Conservation (phyloP, 352 stramenopile species). For the Phytophthora pini region DNA sequence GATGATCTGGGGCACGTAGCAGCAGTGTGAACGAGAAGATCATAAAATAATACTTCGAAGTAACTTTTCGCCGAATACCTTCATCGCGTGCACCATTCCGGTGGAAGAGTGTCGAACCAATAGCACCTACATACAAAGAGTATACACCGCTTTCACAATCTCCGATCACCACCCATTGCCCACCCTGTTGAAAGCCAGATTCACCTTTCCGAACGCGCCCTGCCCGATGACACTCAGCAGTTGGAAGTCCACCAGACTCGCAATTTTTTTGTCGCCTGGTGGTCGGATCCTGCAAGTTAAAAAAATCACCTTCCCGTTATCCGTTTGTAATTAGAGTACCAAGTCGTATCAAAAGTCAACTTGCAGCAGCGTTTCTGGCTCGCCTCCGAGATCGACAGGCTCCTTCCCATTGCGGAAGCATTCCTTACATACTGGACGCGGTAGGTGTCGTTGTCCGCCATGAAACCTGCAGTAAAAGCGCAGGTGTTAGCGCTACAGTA, state of each 20-base stretch:
- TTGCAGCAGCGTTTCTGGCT: constrained; percentile 39
- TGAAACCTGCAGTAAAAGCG: constrained; percentile 61
- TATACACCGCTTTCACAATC: background rate
- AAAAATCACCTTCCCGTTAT: background rate
- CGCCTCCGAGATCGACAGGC: constrained; percentile 39
- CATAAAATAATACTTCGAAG: background rate
- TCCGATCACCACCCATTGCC: background rate
- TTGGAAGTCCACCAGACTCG: constrained; percentile 95
- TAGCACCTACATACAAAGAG: constrained; percentile 50
- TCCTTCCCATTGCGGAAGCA: constrained; percentile 63
- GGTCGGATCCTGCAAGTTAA: constrained; percentile 26
- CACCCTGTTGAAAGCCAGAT: background rate
- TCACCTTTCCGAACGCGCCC: constrained; percentile 77
- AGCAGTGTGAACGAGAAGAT: background rate
- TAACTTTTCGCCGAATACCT: constrained; percentile 40
- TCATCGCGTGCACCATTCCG: constrained; percentile 80
- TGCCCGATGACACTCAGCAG: constrained; percentile 96
- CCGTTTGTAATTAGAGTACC: background rate
- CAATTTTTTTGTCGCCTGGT: constrained; percentile 44
- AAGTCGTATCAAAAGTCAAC: background rate
- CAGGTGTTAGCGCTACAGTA: background rate
- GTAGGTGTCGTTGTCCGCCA: constrained; percentile 53
- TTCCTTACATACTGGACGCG: constrained; percentile 75
- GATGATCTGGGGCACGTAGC: constrained; percentile 65
- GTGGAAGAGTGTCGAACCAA: constrained; percentile 71